Evolutionary conservation across 2,329 filamentous ascomycete species (phyloP).

Genomic region (Ilyonectria sp.): DNA sequence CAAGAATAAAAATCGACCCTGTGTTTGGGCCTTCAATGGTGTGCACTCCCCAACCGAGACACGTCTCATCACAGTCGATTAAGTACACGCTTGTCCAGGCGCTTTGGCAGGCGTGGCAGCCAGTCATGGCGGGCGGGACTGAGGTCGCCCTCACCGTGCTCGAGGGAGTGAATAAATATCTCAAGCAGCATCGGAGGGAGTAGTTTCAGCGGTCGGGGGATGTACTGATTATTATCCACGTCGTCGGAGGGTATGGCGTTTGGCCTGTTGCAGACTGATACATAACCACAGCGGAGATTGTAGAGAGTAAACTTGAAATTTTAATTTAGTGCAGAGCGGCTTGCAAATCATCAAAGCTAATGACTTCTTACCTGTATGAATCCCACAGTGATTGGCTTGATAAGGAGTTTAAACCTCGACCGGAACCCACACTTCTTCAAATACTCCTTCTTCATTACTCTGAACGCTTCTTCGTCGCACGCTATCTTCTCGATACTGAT

Average conservation of each 20-base stretch:
- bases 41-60: not conserved
- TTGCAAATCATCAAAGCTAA: too few species aligned
- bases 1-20: not conserved
- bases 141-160: not conserved
- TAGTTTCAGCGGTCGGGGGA: not conserved
- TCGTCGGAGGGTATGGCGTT: not conserved
- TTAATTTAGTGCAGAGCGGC: too few species aligned
- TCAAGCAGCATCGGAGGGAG: constrained; percentile 2
- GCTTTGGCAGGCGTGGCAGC: not conserved
- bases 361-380: not conserved
- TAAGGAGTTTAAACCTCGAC: not conserved
- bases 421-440: not conserved
- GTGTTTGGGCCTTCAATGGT: not conserved
- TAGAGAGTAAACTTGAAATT: not conserved
- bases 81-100: not conserved
- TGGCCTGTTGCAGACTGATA: not conserved
- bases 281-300: not conserved
- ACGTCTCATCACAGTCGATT: not conserved
- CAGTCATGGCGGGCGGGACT: not conserved
- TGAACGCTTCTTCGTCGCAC: not conserved
- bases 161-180: constrained; percentile 1
- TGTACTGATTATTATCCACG: not conserved
- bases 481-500: not conserved
- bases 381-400: not conserved
- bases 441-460: not conserved